Evolutionary conservation across 441 rosid genomes (phyloP), one percentile per base, ranked within the genome.

Genomic region (Pelargonium myrrhifolium): DNA sequence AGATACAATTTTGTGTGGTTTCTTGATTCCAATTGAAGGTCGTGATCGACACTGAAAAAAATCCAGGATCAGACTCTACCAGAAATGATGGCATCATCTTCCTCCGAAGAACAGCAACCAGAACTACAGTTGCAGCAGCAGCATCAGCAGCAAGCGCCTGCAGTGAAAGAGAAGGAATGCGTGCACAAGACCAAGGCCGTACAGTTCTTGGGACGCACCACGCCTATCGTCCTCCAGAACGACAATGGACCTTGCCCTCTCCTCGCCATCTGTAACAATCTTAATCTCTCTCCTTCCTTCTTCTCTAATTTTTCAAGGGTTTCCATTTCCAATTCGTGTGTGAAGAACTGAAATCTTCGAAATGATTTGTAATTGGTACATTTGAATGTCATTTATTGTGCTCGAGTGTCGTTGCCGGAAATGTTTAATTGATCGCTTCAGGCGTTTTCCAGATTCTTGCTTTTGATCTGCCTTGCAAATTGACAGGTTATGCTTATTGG

Each of bases 201-300:
- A 62, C 87, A 88, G 78, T 92, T 95, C 79, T 77, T 89, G 61
- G 98, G 97, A 24, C 85, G 97, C 64, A 76, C 84, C 63, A 92
- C 97, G 53, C 97, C 97, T 14, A 82, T 95, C 76, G 74, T 95
- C 72, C 98, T 95, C 75, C 99, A 95, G 70, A 95, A 92, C 79
- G 98, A 92, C 79, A 94, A 94, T 79, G 99, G 99, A 70, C 96
- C 99, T 64, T 94, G 99, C 69, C 99, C 99, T 76, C 84, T 92
- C 40, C 87, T 94, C 60, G 99, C 99, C 73, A 94, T 94, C 75
- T 92, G 99, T 88, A 82, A 72, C 65, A 47, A 56, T 66, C 76
- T 64, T 53, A 39, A 21, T 42, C 28, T 12, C 40, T 62, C 22
- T 53, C 69, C 21, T 59, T 80, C 20, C 14, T 9, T 20, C 3